Evolutionary conservation across 2,329 filamentous ascomycete species (phyloP), one percentile per base, ranked within the genome.

Genomic region (Aspergillus puulaauensis): DNA sequence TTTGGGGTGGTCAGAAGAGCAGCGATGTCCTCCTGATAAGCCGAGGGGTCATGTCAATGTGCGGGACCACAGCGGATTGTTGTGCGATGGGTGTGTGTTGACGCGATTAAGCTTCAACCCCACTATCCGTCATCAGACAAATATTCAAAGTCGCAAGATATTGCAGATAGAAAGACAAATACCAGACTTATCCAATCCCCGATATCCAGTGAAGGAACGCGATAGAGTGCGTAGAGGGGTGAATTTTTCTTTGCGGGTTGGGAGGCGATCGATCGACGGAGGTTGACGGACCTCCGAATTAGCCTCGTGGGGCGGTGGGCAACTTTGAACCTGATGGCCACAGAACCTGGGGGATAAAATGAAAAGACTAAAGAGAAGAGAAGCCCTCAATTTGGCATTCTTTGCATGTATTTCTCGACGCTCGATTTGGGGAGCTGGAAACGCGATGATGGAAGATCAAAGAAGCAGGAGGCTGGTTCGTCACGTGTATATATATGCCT

Each of bases 31-130:
- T 61, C 59, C 60, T 60, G 61, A 65, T 65, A 68, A 65, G 61
- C 55, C 58, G 63, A 64, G 64, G 58, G 63, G 60, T 67, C 69
- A 73, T 72, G 59, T 60, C 65, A 73, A 60, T 64, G 63, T 70
- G 68, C 67, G 68, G 64, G 66, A 67, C 62, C 56, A 23, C 7
- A 58, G 58, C 47, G 58, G 64, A 14, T 66, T 66, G 64, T 70
- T 73, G 71, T 73, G 71, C 70, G 70, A 68, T 68, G 66, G 64
- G 51, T 50, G 35, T 59, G 40, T 14, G 56, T 65, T 58, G 61
- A 67, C 60, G 64, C 64, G 65, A 70, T 60, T 14, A 52, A 37
- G 27, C 9, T 49, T 57, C 35, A 50, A 53, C 54, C 33, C 67
- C 66, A 65, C 68, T 60, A 66, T 60, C 54, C 52, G 50, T 59